Percentiles rank a stretch among this genome's conserved stretches.
Conservation (phyloP, 306 rosid species). For the Castanospermum australe region DNA sequence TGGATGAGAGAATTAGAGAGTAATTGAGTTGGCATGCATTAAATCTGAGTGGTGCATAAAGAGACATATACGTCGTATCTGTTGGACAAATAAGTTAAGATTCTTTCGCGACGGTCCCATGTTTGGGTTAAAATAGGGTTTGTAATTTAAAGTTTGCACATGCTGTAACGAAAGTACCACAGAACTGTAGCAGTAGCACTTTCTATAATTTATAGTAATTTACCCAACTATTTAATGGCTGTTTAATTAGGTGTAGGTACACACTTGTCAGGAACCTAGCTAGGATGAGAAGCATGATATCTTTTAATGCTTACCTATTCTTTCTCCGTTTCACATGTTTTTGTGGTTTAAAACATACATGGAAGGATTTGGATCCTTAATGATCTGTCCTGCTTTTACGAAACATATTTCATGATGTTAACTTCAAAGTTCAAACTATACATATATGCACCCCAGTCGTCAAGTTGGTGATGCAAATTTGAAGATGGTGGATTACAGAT, state of each 20-base stretch:
- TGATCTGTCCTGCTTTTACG: background rate
- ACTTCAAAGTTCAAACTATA: background rate
- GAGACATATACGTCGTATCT: slow-evolving; percentile 17
- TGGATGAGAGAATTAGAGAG: background rate
- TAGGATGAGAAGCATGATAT: slow-evolving; percentile 26
- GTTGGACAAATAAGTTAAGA: slow-evolving; percentile 17
- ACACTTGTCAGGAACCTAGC: slow-evolving; percentile 8
- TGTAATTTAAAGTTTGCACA: slow-evolving; percentile 24
- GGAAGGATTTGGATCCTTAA: background rate
- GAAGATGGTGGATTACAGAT: background rate
- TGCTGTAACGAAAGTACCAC: slow-evolving; percentile 24
- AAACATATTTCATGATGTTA: background rate
- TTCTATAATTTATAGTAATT: slow-evolving; percentile 2
- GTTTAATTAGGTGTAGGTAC: slow-evolving; percentile 18
- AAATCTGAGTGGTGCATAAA: background rate
- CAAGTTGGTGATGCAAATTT: background rate
- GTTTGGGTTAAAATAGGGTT: slow-evolving; percentile 29
- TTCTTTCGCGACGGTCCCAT: slow-evolving; percentile 10
- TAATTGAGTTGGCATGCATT: background rate
- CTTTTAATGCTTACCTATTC: slow-evolving; percentile 18
- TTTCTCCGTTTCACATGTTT: background rate
- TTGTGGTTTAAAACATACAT: background rate
- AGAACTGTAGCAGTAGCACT: slow-evolving; percentile 11
- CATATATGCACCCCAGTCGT: background rate
- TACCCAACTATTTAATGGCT: background rate